Base-by-base conservation (phyloP, 2,329 filamentous ascomycete species). In the Colletotrichum theobromicola region DNA sequence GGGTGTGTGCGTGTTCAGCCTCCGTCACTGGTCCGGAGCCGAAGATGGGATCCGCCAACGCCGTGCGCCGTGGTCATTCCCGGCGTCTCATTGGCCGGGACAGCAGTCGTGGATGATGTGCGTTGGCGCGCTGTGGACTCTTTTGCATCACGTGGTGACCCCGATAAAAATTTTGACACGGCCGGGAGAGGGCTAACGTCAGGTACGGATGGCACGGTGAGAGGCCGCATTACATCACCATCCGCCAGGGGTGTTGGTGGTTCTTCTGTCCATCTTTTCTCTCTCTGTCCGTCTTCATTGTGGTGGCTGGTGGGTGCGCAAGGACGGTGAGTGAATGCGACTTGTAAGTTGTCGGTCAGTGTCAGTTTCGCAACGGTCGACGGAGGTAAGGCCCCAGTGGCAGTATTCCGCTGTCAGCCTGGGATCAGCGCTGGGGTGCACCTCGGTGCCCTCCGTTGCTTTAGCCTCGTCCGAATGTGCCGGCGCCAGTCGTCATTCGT, bases 21-120 rank as follows among this genome's bases (percentile, higher is more conserved):
- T 61, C 72, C 72, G 72, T 74, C 72, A 72, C 68, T 74, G 72
- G 68, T 72, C 68, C 72, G 72, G 72, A 72, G 68, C 72, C 68
- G 72, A 72, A 46, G 21, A 18, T n/a, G 4, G 16, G 46, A 7
- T 34, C 72, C 72, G 13, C 18, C 28, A 30, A 24, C 62, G 62
- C 72, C 68, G 68, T 72, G 62, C 42, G 28, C 62, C 68, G 62
- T 67, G 32, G 26, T 7, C 16, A 16, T 63, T 21, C 9, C n/a
- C 68, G 6, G 37, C 9, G 16, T 30, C 4, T 62, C 32, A 74
- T 72, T 74, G 72, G 72, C 46, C 35, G 15, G 21, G 42, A 18
- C 42, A 46, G 42, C 42, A 18, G 18, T 1, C 30, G 3, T 16
- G 32, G n/a, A 5, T 57, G 42, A 26, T 46, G 61, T 34, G 12